Conservation (phyloP, 495 filamentous ascomycete species). For the Parathielavia hyrcaniae region DNA sequence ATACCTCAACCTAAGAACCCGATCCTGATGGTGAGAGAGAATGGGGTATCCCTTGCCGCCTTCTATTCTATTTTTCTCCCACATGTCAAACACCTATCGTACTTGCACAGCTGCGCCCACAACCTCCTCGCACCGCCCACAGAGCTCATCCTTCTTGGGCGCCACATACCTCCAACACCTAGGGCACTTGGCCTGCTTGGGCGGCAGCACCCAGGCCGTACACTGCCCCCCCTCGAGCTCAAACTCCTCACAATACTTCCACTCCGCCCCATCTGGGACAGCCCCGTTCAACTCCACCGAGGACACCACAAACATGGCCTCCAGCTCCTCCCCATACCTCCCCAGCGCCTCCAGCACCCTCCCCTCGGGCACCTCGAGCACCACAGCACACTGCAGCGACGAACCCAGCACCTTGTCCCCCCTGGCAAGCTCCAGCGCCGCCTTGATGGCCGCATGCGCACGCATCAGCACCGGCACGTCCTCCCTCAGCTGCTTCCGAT, state of each 20-base stretch:
- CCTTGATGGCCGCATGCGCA: constrained; percentile 58
- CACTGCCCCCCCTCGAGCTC: constrained; percentile 45
- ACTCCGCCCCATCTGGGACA: constrained; percentile 39
- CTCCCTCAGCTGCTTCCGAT: constrained; percentile 30
- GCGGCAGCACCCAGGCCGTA: constrained; percentile 58
- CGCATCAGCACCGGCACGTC: constrained; percentile 55
- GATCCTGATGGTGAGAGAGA: neutral
- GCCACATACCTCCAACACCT: constrained; percentile 82
- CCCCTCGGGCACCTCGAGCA: constrained; percentile 39
- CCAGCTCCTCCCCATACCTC: constrained; percentile 57
- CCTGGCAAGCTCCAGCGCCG: constrained; percentile 61
- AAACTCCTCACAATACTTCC: constrained; percentile 52
- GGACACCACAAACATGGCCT: constrained; percentile 71
- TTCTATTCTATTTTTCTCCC: constrained; percentile 3
- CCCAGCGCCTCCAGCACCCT: constrained; percentile 38
- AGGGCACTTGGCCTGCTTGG: constrained; percentile 64
- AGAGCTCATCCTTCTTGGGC: constrained; percentile 55
- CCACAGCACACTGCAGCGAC: constrained; percentile 64
- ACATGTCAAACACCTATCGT: constrained; percentile 8
- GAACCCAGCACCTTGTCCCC: constrained; percentile 61
- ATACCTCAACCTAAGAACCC: neutral
- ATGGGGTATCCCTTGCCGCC: constrained; percentile 10
- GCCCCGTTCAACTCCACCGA: constrained; percentile 47
- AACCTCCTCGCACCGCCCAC: constrained; percentile 66
- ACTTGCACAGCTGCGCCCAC: constrained; percentile 34